phyloP scores from a whole-genome alignment of 192 early-diverging fungal species.

The Allomyces macrogynus region DNA sequence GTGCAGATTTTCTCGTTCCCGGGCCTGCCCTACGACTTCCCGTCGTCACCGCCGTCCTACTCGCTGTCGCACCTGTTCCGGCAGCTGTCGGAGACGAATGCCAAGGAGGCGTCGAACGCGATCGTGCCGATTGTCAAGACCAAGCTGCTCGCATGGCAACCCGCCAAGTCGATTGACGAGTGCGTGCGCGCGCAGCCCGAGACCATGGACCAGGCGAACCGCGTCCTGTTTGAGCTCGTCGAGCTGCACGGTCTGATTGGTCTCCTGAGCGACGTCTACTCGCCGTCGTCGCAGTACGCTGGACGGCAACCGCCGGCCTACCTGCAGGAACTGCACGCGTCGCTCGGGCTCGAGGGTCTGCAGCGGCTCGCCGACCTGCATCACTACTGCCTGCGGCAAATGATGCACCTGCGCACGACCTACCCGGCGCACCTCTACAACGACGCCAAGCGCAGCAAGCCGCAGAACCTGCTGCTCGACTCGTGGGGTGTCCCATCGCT shows the following conservation, averaged over 20 bases:
- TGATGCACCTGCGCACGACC: not conserved
- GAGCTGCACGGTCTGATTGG: slow-evolving; percentile 35
- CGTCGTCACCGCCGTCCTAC: slow-evolving; percentile 34
- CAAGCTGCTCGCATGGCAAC: slow-evolving; percentile 13
- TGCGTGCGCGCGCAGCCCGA: not conserved
- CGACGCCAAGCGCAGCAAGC: not conserved
- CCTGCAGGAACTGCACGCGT: slow-evolving; percentile 36
- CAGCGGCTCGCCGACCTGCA: slow-evolving; percentile 35
- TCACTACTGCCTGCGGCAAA: slow-evolving; percentile 13
- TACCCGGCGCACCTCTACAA: not conserved
- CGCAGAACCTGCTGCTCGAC: not conserved
- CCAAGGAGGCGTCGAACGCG: slow-evolving; percentile 24
- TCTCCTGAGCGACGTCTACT: slow-evolving; percentile 50
- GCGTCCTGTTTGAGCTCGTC: slow-evolving; percentile 1
- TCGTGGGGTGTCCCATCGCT: not conserved
- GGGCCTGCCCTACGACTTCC: slow-evolving; percentile 51
- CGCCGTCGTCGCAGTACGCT: slow-evolving; percentile 39
- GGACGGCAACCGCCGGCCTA: slow-evolving; percentile 35
- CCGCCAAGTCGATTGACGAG: slow-evolving; percentile 3
- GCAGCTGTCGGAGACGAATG: slow-evolving; percentile 42
- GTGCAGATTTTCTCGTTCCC: slow-evolving; percentile 42
- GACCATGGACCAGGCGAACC: slow-evolving; percentile 1
- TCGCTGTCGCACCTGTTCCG: slow-evolving; percentile 50
- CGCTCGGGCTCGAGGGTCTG: slow-evolving; percentile 23
- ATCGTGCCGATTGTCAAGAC: slow-evolving; percentile 30